A percentile compares a stretch with the other conserved stretches of the same genome.
phyloP scores from a whole-genome alignment of 352 stramenopile genomes.

The Pythium volutum region DNA sequence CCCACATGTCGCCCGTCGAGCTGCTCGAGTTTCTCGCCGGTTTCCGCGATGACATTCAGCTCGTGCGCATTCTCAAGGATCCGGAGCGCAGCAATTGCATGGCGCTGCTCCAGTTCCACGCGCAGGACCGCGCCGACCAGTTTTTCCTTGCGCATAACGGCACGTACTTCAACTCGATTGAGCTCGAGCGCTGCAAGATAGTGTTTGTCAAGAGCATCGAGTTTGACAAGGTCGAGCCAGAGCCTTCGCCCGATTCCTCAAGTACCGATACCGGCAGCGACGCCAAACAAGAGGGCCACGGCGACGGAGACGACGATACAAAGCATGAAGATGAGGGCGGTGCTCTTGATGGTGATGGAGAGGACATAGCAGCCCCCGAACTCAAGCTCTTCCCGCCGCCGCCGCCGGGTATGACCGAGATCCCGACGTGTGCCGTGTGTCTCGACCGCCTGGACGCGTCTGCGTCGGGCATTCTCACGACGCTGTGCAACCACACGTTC shows the following conservation, averaged over 20 bases:
- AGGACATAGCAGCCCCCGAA: constrained; percentile 2
- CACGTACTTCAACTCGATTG: constrained; percentile 91
- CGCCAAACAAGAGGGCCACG: constrained; percentile 6
- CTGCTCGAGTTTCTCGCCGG: constrained; percentile 79
- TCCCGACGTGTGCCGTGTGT: constrained; percentile 90
- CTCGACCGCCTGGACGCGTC: constrained; percentile 86
- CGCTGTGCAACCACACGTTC: constrained; percentile 98
- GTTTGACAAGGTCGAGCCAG: constrained; percentile 56
- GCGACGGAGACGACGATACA: not conserved
- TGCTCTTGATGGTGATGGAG: not conserved
- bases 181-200: constrained; percentile 87
- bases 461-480: constrained; percentile 92
- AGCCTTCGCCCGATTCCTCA: constrained; percentile 12
- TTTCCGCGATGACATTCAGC: constrained; percentile 68
- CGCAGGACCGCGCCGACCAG: constrained; percentile 76
- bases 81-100: constrained; percentile 82
- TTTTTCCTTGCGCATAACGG: constrained; percentile 89
- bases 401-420: constrained; percentile 80
- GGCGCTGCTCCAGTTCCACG: constrained; percentile 79
- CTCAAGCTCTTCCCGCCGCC: constrained; percentile 53
- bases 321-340: not conserved
- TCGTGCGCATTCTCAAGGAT: constrained; percentile 82
- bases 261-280: not conserved
- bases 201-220: constrained; percentile 89
- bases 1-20: constrained; percentile 83